Evolutionary conservation across 2,329 filamentous ascomycete species (phyloP).

Genomic region (Stagonosporopsis rhizophila): DNA sequence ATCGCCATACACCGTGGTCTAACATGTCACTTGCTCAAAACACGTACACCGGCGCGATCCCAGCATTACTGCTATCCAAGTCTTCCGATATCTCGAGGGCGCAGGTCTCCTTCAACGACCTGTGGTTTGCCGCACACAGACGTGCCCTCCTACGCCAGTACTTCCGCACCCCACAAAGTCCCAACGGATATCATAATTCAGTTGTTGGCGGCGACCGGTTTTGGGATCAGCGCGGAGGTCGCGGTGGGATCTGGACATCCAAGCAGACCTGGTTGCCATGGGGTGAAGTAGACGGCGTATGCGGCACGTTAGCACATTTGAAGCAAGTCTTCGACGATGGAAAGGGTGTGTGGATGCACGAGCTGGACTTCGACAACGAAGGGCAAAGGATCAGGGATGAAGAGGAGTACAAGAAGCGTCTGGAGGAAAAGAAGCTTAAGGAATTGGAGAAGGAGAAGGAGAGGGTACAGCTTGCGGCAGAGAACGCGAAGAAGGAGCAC

Average conservation of each 20-base stretch:
- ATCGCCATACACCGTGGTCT: slow-evolving; percentile 53
- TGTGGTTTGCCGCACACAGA: slow-evolving; percentile 59
- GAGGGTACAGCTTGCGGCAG: slow-evolving; percentile 3
- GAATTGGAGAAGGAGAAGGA: slow-evolving; percentile 21
- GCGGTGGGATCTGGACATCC: slow-evolving; percentile 63
- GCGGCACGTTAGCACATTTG: slow-evolving; percentile 45
- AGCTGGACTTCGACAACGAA: slow-evolving; percentile 27
- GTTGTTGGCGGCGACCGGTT: slow-evolving; percentile 56
- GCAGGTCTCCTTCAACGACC: slow-evolving; percentile 51
- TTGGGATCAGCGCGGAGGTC: slow-evolving; percentile 60
- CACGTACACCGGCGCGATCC: slow-evolving; percentile 56
- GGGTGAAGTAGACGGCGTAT: slow-evolving; percentile 53
- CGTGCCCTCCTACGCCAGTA: slow-evolving; percentile 60
- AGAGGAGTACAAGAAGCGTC: slow-evolving; percentile 20
- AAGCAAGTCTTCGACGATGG: slow-evolving; percentile 58
- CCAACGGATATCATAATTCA: slow-evolving; percentile 53
- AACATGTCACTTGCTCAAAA: slow-evolving; percentile 57
- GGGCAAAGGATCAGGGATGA: slow-evolving; percentile 24
- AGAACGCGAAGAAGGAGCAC: slow-evolving; percentile 19
- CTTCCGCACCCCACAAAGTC: slow-evolving; percentile 54
- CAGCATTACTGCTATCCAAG: slow-evolving; percentile 51
- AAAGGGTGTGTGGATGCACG: slow-evolving; percentile 51
- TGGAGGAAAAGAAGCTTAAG: slow-evolving; percentile 23
- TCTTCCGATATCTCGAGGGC: slow-evolving; percentile 12
- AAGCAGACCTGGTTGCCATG: slow-evolving; percentile 57